A percentile compares a stretch with the other conserved stretches of the same genome.
Evolutionary conservation across 1,284 basidiomycete species (phyloP).

Genomic region (Apiotrichum gracile): DNA sequence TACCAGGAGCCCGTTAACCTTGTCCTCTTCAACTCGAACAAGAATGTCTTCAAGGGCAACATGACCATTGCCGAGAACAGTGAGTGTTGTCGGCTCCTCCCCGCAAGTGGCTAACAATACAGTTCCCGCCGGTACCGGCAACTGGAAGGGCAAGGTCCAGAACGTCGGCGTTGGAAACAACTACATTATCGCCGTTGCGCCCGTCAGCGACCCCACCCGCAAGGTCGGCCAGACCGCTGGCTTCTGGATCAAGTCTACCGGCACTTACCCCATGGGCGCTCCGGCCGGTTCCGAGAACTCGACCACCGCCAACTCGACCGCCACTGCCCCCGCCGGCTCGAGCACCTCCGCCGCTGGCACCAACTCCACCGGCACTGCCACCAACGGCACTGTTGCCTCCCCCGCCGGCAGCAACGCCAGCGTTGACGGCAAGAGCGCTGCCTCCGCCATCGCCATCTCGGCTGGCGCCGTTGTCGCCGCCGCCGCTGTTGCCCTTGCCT

Average conservation of each 20-base stretch:
- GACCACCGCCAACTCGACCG: slow-evolving; percentile 10
- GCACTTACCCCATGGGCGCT: slow-evolving; percentile 17
- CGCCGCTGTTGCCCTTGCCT: slow-evolving; percentile 22
- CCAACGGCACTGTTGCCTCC: no score
- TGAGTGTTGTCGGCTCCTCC: neutral
- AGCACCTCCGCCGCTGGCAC: no score
- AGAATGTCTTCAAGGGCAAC: neutral
- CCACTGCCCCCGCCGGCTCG: slow-evolving; percentile 24
- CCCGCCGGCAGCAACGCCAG: no score
- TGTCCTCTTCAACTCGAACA: slow-evolving; percentile 14
- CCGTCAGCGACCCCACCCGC: slow-evolving; percentile 4
- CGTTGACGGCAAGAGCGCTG: slow-evolving; percentile 16
- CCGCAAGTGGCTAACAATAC: neutral
- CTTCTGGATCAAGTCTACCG: slow-evolving; percentile 12
- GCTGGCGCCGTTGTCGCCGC: slow-evolving; percentile 7
- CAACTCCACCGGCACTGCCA: no score
- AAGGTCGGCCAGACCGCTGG: slow-evolving; percentile 13
- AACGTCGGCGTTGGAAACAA: slow-evolving; percentile 20
- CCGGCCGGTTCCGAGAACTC: neutral
- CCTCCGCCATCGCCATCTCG: no score
- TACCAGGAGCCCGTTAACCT: slow-evolving; percentile 8
- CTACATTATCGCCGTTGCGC: slow-evolving; percentile 13
- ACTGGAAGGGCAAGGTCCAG: slow-evolving; percentile 20
- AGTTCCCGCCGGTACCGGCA: slow-evolving; percentile 15
- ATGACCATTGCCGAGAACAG: slow-evolving; percentile 6